Evolutionary conservation across 2,329 filamentous ascomycete genomes (phyloP).

Genomic region (Cladosporium sp.): DNA sequence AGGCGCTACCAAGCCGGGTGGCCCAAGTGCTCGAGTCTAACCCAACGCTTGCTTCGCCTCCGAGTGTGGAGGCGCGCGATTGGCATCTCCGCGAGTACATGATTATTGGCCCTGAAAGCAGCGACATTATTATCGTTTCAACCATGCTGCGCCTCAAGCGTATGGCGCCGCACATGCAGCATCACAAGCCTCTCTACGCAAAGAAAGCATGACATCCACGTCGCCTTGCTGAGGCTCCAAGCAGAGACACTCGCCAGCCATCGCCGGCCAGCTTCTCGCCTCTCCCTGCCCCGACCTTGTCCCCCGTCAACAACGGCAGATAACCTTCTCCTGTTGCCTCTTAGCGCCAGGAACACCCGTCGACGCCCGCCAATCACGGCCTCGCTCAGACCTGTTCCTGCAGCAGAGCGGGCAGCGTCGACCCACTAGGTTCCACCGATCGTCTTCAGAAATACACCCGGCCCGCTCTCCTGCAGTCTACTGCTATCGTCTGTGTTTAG

Average conservation of each 20-base stretch:
- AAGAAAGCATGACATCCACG: too few species aligned
- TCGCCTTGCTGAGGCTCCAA: too few species aligned
- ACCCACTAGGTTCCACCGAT: not conserved
- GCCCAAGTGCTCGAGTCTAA: not conserved
- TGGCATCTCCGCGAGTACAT: too few species aligned
- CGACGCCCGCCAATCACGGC: constrained; percentile 2
- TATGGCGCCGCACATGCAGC: too few species aligned
- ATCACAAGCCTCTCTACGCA: too few species aligned
- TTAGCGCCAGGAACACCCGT: constrained; percentile 13
- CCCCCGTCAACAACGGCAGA: not conserved
- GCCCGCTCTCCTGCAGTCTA: constrained; percentile 3
- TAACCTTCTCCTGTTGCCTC: not conserved
- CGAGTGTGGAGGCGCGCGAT: not conserved
- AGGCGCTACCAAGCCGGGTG: not conserved
- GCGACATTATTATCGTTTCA: too few species aligned
- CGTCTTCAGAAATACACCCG: constrained; percentile 10
- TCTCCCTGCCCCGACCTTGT: not conserved
- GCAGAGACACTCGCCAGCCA: too few species aligned
- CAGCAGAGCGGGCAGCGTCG: not conserved
- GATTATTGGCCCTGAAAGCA: too few species aligned
- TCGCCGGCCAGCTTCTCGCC: not conserved
- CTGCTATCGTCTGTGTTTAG: not conserved
- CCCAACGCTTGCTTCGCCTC: not conserved
- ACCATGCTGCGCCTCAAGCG: too few species aligned
- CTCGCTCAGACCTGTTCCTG: constrained; percentile 1